These are phyloP conservation scores for Cyberlindnera euphorbiiphila DNA, from an alignment of 805 yeast genomes.

Conservation along the genomic window DNA sequence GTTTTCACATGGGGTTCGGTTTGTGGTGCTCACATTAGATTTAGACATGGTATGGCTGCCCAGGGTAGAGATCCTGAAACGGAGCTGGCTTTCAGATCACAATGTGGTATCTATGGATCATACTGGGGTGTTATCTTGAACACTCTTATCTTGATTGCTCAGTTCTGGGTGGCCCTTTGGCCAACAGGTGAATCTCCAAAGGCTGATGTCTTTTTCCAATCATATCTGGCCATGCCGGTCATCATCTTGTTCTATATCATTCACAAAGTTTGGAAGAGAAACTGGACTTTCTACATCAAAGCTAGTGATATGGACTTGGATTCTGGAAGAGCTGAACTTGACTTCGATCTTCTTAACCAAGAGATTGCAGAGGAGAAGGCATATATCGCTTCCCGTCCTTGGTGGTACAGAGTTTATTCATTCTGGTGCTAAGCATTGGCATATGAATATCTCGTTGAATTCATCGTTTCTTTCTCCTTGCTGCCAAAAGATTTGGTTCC, in stretches of 20 bases:
- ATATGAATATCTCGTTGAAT: too few relatives aligned
- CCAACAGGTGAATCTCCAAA: slow-evolving; percentile 30
- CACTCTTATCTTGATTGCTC: slow-evolving; percentile 60
- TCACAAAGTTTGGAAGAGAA: slow-evolving; percentile 42
- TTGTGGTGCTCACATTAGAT: slow-evolving; percentile 62
- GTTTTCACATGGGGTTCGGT: slow-evolving; percentile 77
- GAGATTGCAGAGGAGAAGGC: slow-evolving; percentile 56
- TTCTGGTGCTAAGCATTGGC: slow-evolving; percentile 60
- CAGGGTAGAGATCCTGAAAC: slow-evolving; percentile 66
- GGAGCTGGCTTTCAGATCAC: slow-evolving; percentile 66
- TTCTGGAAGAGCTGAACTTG: slow-evolving; percentile 59
- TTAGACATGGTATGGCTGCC: slow-evolving; percentile 49
- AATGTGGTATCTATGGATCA: slow-evolving; percentile 67
- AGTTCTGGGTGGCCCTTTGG: slow-evolving; percentile 27
- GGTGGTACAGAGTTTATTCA: slow-evolving; percentile 43
- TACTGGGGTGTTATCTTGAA: slow-evolving; percentile 55
- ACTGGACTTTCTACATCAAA: slow-evolving; percentile 36
- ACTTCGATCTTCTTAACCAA: slow-evolving; percentile 50
- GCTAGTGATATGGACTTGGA: slow-evolving; percentile 54
- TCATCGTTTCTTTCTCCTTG: neutral
- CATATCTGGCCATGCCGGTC: slow-evolving; percentile 39
- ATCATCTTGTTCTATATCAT: slow-evolving; percentile 34
- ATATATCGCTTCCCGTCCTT: slow-evolving; percentile 41
- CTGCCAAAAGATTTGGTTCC: too few relatives aligned
- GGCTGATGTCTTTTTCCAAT: slow-evolving; percentile 34